phyloP scores from a whole-genome alignment of 768 basidiomycete genomes.

The Panus rudis region DNA sequence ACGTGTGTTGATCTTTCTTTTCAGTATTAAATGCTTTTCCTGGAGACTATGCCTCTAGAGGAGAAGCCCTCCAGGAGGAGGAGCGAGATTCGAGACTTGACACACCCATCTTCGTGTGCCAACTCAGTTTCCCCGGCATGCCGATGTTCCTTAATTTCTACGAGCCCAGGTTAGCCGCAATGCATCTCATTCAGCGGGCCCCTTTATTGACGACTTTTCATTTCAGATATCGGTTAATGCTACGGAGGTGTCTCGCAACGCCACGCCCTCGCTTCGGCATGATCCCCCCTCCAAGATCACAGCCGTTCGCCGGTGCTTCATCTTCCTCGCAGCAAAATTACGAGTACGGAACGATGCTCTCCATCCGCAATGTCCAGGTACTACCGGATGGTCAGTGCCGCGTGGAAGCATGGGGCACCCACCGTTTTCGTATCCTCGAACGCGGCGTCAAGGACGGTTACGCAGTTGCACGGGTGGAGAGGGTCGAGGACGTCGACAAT shows the following conservation, averaged over 20 bases:
- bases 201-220: neutral
- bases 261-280: conserved; percentile 83
- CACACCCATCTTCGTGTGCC: conserved; percentile 88
- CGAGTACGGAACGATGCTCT: conserved; percentile 92
- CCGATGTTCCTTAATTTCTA: conserved; percentile 89
- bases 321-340: conserved; percentile 33
- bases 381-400: conserved; percentile 85
- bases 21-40: conserved; percentile 69
- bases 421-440: conserved; percentile 83
- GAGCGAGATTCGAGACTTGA: conserved; percentile 74
- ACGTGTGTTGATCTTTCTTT: conserved; percentile 5
- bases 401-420: conserved; percentile 65
- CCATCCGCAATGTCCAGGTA: conserved; percentile 82
- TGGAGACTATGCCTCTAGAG: conserved; percentile 54
- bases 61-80: conserved; percentile 58
- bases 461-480: conserved; percentile 74
- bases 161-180: conserved; percentile 60
- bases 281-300: conserved; percentile 63
- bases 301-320: conserved; percentile 20
- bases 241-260: conserved; percentile 85
- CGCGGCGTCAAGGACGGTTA: conserved; percentile 85
- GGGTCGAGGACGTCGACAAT: conserved; percentile 18
- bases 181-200: too few species aligned
- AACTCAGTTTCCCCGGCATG: conserved; percentile 85
- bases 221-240: conserved; percentile 84